Base-by-base conservation (phyloP, 345 rosid species). In the Eucalyptus dawsonii region DNA sequence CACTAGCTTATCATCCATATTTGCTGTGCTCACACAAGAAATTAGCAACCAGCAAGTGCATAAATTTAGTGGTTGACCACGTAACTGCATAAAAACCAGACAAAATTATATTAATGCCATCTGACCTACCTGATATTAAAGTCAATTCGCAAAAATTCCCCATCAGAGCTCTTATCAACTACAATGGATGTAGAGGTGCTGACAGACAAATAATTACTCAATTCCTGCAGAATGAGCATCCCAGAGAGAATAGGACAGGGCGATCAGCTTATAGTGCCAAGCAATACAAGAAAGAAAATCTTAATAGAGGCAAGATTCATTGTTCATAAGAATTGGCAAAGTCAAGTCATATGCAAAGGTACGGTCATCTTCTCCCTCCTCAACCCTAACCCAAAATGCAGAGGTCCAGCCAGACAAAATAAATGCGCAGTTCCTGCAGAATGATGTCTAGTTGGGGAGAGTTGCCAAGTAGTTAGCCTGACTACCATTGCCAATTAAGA, bases 121-220 rank as follows among this genome's bases (percentile, higher is more conserved):
- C 47, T 13, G 9, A 76, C 85, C 27, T 89, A 97, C 99, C 99
- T 97, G 85, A 97, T 86, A 93, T 97, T 98, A 91, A 98, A 98
- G 94, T 98, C 98, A 80, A 98, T 93, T 67, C 97, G 97, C 90
- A 98, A 92, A 91, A 95, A 96, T 89, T 97, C 99, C 86, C 98
- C 98, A 89, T 97, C 99, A 87, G 99, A 88, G 92, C 99, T 98
- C 91, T 91, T 95, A 95, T 98, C 99, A 53, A 97, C 97, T 89
- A 97, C 93, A 86, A 98, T 92, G 86, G 99, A 94, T 31, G 99
- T 98, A 42, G 99, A 90, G 88, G 99, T 95, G 93, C 92, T 94
- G 86, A 96, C 94, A 5, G 97, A 89, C 93, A 98, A 92, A 96
- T 98, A 98, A 93, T 89, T 93, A 94, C 83, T 97, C 90, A 98